Evolutionary conservation across 1,284 basidiomycete genomes (phyloP).

Genomic region (Ustilago curta): DNA sequence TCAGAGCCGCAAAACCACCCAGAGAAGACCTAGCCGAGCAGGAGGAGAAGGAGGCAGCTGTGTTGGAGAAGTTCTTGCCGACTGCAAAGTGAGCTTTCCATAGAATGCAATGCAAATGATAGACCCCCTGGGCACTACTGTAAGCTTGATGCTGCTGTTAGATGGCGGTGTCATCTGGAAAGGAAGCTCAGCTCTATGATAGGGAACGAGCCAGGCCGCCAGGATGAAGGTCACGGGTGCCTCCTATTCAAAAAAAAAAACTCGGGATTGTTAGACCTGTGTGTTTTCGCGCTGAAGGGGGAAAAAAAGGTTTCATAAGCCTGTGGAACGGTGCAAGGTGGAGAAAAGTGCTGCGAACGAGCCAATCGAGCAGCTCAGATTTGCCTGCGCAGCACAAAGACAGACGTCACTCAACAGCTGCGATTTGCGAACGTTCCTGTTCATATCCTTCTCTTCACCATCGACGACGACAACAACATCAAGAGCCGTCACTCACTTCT

Average conservation of each 20-base stretch:
- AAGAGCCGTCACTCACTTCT: not conserved
- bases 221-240: no score
- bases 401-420: constrained; percentile 34
- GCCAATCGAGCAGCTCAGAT: constrained; percentile 5
- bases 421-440: no score
- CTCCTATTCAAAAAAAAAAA: no score
- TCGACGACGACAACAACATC: not conserved
- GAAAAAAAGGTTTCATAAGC: not conserved
- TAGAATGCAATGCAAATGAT: not conserved
- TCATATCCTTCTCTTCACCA: constrained; percentile 2
- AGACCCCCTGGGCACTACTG: not conserved
- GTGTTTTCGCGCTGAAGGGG: no score
- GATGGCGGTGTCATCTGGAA: not conserved
- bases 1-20: constrained; percentile 52
- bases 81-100: constrained; percentile 18
- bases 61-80: constrained; percentile 51
- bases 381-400: not conserved
- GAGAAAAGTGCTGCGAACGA: constrained; percentile 1
- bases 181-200: not conserved
- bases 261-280: not conserved
- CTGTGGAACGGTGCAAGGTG: not conserved
- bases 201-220: not conserved
- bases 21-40: constrained; percentile 59
- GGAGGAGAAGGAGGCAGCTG: constrained; percentile 54
- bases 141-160: no score